Base-by-base conservation (phyloP, 1,139 yeast genomes). In the Saccharomycopsis hybrid region DNA sequence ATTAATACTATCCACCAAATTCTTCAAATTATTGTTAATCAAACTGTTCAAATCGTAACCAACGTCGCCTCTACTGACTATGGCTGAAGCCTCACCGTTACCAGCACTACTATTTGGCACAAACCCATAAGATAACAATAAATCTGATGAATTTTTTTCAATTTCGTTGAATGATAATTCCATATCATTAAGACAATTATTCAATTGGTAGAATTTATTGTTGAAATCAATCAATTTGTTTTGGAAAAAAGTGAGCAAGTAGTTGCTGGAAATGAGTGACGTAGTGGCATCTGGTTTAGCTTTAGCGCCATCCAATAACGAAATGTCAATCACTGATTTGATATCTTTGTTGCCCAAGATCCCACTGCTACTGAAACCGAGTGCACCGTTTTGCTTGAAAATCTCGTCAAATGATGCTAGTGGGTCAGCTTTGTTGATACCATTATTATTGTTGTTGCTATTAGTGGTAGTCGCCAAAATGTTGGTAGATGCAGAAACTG, bases 1-100 rank as follows among this genome's bases (percentile, higher is more conserved):
- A 58, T 82, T 80, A 33, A 92, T 74, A 0, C 95, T 85, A 44
- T 74, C 55, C 77, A 64, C 40, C 35, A 53, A 51, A 28, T 41
- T 48, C 27, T 44, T 44, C 46, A 53, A 46, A 28, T 48, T 53
- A 29, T 42, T 46, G 35, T 51, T 51, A 7, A 52, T 39, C 7
- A 52, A 35, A 29, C 44, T 39, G 25, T 44, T 39, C n/a, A 51
- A 13, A 40, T 50, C 55, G 29, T 43, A 46, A 8, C 47, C 48
- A 24, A 35, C 45, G 46, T 29, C 40, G 29, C 41, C 29, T 8
- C 42, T 44, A 9, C 25, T 29, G 25, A 38, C 28, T 24, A 29
- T 11, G 29, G 27, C 18, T 27, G 30, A 27, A 5, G 41, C 27
- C 36, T n/a, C 35, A 4, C 35, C 9, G 25, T 47, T 32, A 5